These are phyloP conservation scores for Simplicillium sp. DNA, from an alignment of 2,329 filamentous ascomycete species.

Conservation along the genomic window DNA sequence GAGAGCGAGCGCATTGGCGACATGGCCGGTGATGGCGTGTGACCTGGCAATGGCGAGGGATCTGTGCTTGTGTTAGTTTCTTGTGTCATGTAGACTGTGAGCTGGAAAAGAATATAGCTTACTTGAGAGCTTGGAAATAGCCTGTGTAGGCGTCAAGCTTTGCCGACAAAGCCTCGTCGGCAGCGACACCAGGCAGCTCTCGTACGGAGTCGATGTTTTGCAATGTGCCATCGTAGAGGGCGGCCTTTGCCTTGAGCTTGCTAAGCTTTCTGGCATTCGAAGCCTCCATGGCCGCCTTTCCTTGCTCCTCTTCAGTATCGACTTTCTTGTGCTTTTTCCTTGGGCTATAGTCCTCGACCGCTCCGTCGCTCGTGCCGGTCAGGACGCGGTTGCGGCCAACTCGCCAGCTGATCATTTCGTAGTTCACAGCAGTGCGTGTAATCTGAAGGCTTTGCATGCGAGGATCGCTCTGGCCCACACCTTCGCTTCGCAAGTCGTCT, in stretches of 20 bases:
- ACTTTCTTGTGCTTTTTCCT: conserved; percentile 43
- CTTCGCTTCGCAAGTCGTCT: conserved; percentile 78
- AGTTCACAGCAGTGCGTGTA: conserved; percentile 87
- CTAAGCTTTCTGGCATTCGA: conserved; percentile 67
- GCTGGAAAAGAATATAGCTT: conserved; percentile 18
- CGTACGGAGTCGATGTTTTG: conserved; percentile 87
- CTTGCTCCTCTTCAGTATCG: conserved; percentile 27
- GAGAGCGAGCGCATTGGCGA: conserved; percentile 76
- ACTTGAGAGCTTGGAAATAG: conserved; percentile 89
- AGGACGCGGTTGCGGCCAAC: conserved; percentile 87
- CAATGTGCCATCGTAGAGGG: conserved; percentile 82
- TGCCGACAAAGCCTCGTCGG: conserved; percentile 64
- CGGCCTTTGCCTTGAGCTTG: conserved; percentile 75
- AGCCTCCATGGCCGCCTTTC: conserved; percentile 44
- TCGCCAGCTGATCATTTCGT: conserved; percentile 88
- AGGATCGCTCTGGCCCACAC: conserved; percentile 71
- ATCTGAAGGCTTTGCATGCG: conserved; percentile 91
- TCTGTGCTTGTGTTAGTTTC: conserved; percentile 29
- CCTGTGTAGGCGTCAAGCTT: conserved; percentile 70
- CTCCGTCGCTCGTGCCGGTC: conserved; percentile 73
- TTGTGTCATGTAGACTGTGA: neutral
- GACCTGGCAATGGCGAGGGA: conserved; percentile 80
- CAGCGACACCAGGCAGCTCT: conserved; percentile 81
- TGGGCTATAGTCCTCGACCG: conserved; percentile 41
- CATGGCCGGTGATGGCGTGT: conserved; percentile 63